Percentiles rank a stretch among this genome's conserved stretches.
phyloP scores from a whole-genome alignment of 2,329 filamentous ascomycete genomes.

The Chrysoporthe cubensis region DNA sequence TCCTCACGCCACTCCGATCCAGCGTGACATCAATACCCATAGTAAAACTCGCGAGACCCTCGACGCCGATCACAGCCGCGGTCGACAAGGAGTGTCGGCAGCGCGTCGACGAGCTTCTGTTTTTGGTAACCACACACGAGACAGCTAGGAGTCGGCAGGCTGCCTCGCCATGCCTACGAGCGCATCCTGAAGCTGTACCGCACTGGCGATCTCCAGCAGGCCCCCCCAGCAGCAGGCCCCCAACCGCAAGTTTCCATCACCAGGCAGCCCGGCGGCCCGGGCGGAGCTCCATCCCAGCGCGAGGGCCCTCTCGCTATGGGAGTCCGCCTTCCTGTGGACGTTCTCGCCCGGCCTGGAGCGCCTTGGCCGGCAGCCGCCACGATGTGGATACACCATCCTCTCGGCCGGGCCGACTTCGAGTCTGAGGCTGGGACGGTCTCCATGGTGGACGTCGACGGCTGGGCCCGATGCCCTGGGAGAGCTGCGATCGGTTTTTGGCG shows the following conservation, averaged over 20 bases:
- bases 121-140: no score
- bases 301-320: not conserved
- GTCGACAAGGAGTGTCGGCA: no score
- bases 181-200: no score
- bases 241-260: not conserved
- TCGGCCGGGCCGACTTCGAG: not conserved
- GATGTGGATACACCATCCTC: not conserved
- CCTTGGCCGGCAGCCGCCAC: not conserved
- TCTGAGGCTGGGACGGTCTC: not conserved
- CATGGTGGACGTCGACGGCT: not conserved
- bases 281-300: not conserved
- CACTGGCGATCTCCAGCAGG: no score
- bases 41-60: no score
- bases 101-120: no score
- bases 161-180: no score
- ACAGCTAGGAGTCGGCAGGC: no score
- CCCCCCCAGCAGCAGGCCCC: not conserved
- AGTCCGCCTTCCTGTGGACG: not conserved
- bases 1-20: not conserved
- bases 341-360: not conserved
- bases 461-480: not conserved
- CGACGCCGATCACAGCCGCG: no score
- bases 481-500: not conserved
- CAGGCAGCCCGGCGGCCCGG: not conserved
- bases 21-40: no score